phyloP scores from a whole-genome alignment of 768 basidiomycete species.

The Terana coerulea region DNA sequence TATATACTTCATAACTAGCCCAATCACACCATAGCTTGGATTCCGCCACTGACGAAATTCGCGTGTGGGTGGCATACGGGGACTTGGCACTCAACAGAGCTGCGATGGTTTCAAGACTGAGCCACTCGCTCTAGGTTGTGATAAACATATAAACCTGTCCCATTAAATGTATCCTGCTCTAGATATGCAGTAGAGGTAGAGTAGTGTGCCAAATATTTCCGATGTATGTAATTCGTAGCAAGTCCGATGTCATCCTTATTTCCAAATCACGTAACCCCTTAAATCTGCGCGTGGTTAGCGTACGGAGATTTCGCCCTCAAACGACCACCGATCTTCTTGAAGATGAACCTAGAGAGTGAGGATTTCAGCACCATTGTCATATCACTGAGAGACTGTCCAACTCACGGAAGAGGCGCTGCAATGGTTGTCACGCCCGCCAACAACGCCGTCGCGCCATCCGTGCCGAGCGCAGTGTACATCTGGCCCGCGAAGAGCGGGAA shows the following conservation, averaged over 20 bases:
- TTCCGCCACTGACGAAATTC: too few relatives aligned
- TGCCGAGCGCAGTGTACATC: conserved; percentile 53
- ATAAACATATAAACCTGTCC: not conserved
- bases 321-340: conserved; percentile 43
- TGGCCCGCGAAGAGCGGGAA: conserved; percentile 52
- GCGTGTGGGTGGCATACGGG: too few relatives aligned
- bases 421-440: conserved; percentile 59
- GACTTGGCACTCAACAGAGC: too few relatives aligned
- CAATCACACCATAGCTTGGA: not conserved
- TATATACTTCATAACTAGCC: not conserved
- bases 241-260: not conserved
- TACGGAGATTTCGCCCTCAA: conserved; percentile 43
- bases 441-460: conserved; percentile 70
- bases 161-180: not conserved
- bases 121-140: not conserved
- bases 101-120: not conserved
- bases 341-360: conserved; percentile 38
- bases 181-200: not conserved
- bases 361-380: not conserved
- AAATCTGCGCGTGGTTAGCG: conserved; percentile 24
- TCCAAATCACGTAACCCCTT: not conserved
- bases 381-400: conserved; percentile 5
- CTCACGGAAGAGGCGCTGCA: conserved; percentile 62
- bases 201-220: not conserved
- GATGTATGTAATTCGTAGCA: not conserved